These are phyloP conservation scores for Ichthyophthirius multifiliis DNA, from an alignment of 169 alveolate genomes.

Conservation along the genomic window DNA sequence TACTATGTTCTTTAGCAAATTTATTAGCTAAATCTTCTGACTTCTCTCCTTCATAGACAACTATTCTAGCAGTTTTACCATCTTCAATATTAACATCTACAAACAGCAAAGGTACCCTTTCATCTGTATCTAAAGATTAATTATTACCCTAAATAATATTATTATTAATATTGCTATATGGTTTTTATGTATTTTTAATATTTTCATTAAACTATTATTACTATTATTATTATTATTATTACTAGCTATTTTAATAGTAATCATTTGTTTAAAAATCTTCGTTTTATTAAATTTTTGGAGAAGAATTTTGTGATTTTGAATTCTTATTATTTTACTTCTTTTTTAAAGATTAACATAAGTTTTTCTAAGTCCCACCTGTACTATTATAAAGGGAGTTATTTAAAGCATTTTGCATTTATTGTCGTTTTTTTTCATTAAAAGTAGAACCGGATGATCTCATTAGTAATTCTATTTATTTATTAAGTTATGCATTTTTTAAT, in stretches of 20 bases:
- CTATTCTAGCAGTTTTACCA: constrained; percentile 69
- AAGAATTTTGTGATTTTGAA: background rate
- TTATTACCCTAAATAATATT: too few species aligned
- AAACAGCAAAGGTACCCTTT: constrained; percentile 61
- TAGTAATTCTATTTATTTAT: background rate
- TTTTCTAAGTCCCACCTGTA: too few species aligned
- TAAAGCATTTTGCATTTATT: too few species aligned
- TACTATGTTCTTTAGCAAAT: constrained; percentile 72
- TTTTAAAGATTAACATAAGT: too few species aligned
- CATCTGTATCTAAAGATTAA: too few species aligned
- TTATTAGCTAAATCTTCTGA: constrained; percentile 68
- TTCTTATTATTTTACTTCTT: too few species aligned
- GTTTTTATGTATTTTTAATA: background rate
- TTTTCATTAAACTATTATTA: background rate
- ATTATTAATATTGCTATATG: too few species aligned
- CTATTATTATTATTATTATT: constrained; percentile 15
- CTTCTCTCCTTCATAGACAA: constrained; percentile 77
- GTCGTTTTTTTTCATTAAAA: too few species aligned
- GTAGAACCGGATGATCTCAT: too few species aligned
- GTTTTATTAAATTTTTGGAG: background rate
- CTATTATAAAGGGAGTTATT: too few species aligned
- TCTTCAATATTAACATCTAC: constrained; percentile 78
- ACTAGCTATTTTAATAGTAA: background rate
- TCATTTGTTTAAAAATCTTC: background rate
- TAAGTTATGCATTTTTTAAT: background rate